These are phyloP conservation scores for Fusarium hostae DNA, from an alignment of 2,329 filamentous ascomycete genomes.

Conservation along the genomic window DNA sequence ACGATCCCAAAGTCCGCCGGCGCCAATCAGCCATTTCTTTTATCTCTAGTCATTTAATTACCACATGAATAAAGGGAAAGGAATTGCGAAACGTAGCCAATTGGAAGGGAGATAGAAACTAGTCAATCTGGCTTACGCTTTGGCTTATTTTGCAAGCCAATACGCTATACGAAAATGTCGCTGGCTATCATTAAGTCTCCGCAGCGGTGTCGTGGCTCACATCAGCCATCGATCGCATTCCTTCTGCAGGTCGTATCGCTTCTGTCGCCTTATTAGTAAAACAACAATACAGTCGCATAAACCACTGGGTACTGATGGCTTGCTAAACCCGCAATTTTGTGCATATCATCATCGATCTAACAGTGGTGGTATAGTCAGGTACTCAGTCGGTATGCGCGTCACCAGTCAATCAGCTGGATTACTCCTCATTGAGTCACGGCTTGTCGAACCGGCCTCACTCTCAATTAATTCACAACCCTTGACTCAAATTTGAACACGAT, in stretches of 20 bases:
- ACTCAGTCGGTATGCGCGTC: fast-evolving
- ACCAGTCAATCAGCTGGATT: too few species aligned
- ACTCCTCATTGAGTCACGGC: not conserved
- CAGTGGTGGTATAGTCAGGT: fast-evolving
- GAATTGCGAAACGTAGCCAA: not conserved
- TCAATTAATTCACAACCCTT: too few species aligned
- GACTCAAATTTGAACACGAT: too few species aligned
- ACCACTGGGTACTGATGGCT: fast-evolving
- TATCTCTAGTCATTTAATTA: fast-evolving
- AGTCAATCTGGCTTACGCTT: not conserved
- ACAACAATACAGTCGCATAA: too few species aligned
- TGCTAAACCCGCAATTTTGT: too few species aligned
- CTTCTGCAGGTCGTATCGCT: not conserved
- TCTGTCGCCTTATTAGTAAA: too few species aligned
- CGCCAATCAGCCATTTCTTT: not conserved
- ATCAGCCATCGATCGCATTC: not conserved
- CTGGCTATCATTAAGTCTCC: not conserved
- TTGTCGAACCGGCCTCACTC: not conserved
- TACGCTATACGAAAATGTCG: not conserved
- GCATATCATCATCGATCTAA: too few species aligned
- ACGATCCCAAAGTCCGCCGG: not conserved
- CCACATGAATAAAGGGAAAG: too few species aligned
- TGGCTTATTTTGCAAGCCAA: not conserved
- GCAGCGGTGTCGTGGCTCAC: not conserved
- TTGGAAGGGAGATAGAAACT: not conserved